Base-by-base conservation (phyloP, 495 filamentous ascomycete genomes). In the Aspergillus mulundensis region DNA sequence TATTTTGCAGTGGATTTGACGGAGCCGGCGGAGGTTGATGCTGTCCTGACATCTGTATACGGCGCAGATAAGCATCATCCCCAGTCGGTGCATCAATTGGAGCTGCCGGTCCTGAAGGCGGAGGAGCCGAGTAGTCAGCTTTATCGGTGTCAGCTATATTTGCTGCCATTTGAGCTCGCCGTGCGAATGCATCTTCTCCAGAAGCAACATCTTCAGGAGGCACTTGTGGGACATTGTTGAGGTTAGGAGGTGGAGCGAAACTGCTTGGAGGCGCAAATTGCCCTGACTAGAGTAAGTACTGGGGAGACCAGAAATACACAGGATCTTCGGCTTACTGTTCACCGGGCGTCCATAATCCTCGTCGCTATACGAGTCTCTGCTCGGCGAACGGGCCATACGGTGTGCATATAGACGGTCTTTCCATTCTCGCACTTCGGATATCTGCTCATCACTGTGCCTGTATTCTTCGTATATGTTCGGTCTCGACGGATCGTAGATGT, bases 391-490 rank as follows among this genome's bases (percentile, higher is more conserved):
- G 41, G 66, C 75, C 66, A 83, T 81, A 18, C 83, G 81, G 72
- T 92, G 89, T 18, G 86, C 85, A 68, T 95, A 95, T 20, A 96
- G 75, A 23, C 85, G 72, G 21, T 87, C 87, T 63, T 95, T 95
- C 93, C 93, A 97, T 54, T 96, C 91, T 36, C 83, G 78, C 18
- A 92, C 80, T 68, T 94, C 89, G 0, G 77, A 66, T 40, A 91
- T 81, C 60, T 87, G 86, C 68, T 96, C 93, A 28, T 95, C 91
- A 58, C 90, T 93, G 36, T 85, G 76, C 44, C 88, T 82, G 65
- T 95, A 97, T 67, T 95, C 88, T 44, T 91, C 85, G 55, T 93
- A 91, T 53, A 83, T 89, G 39, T 91, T 96, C 1, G 93, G 93
- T 19, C 87, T 72, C 2, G 87, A 79, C 0, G 90, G 88, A 62